Evolutionary conservation across 768 basidiomycete genomes (phyloP).

Genomic region (Udeniomyces megalosporus): DNA sequence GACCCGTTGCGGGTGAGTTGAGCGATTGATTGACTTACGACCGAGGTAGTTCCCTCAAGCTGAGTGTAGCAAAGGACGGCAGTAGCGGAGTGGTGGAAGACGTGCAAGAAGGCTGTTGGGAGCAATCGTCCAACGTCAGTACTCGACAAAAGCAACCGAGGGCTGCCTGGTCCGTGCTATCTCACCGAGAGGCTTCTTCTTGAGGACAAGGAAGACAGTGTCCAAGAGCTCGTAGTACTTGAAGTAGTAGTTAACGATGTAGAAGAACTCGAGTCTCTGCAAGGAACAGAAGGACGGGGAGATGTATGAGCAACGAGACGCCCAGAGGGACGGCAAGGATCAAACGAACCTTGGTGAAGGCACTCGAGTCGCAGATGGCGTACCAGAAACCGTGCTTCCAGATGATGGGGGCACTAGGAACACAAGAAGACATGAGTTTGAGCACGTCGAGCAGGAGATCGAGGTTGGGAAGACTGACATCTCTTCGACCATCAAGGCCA

Average conservation of each 20-base stretch:
- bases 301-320: background rate
- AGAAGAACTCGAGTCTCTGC: slow-evolving; percentile 84
- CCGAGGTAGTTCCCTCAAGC: slow-evolving; percentile 81
- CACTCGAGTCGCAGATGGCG: slow-evolving; percentile 54
- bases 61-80: slow-evolving; percentile 88
- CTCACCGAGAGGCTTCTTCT: slow-evolving; percentile 93
- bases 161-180: slow-evolving; percentile 6
- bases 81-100: slow-evolving; percentile 98
- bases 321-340: background rate
- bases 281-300: background rate
- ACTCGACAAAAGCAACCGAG: background rate
- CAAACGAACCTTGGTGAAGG: slow-evolving; percentile 72
- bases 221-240: slow-evolving; percentile 93
- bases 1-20: too few relatives aligned
- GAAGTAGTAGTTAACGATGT: slow-evolving; percentile 98
- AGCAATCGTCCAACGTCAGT: too few relatives aligned
- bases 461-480: slow-evolving; percentile 33
- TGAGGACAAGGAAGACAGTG: slow-evolving; percentile 89
- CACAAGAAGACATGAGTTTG: background rate
- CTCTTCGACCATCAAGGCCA: slow-evolving; percentile 82
- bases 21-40: slow-evolving; percentile 60
- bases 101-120: slow-evolving; percentile 81
- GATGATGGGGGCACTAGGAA: slow-evolving; percentile 44
- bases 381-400: slow-evolving; percentile 55
- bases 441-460: background rate